These are phyloP conservation scores for Saururus chinensis DNA, from an alignment of 164 flowering plant genomes.

Conservation along the genomic window DNA sequence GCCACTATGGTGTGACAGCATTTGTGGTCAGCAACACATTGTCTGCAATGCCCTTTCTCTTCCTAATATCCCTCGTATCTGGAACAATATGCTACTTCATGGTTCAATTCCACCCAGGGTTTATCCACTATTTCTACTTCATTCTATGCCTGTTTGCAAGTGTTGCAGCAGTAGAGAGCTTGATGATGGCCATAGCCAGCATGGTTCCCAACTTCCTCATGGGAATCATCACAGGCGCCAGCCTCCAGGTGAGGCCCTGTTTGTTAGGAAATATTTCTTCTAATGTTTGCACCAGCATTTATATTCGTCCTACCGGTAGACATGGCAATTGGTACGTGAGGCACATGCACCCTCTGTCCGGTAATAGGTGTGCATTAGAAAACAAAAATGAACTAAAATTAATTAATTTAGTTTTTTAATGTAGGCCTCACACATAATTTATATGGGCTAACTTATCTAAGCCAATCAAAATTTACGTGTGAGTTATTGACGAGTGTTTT, in stretches of 20 bases:
- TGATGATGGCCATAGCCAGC: conserved; percentile 97
- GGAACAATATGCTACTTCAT: conserved; percentile 90
- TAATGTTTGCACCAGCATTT: neutral
- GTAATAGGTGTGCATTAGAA: too few species aligned
- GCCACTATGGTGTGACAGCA: conserved; percentile 77
- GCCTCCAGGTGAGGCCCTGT: conserved; percentile 55
- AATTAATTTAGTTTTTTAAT: too few species aligned
- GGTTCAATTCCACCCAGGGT: conserved; percentile 85
- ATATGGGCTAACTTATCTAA: too few species aligned
- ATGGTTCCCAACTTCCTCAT: conserved; percentile 89
- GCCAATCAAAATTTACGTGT: too few species aligned
- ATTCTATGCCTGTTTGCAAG: conserved; percentile 82
- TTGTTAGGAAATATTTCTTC: neutral
- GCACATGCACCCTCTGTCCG: too few species aligned
- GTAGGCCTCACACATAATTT: too few species aligned
- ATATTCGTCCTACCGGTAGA: too few species aligned
- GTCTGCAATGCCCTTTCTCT: conserved; percentile 80
- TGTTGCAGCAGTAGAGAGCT: conserved; percentile 87
- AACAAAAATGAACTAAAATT: too few species aligned
- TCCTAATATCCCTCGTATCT: conserved; percentile 65
- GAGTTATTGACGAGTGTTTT: too few species aligned
- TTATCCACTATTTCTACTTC: conserved; percentile 71
- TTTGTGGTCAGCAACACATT: conserved; percentile 87
- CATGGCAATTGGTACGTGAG: too few species aligned
- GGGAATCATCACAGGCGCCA: conserved; percentile 96